A percentile compares a stretch with the other conserved stretches of the same genome.
phyloP scores from a whole-genome alignment of 768 basidiomycete species.

The Lactarius hatsudake region DNA sequence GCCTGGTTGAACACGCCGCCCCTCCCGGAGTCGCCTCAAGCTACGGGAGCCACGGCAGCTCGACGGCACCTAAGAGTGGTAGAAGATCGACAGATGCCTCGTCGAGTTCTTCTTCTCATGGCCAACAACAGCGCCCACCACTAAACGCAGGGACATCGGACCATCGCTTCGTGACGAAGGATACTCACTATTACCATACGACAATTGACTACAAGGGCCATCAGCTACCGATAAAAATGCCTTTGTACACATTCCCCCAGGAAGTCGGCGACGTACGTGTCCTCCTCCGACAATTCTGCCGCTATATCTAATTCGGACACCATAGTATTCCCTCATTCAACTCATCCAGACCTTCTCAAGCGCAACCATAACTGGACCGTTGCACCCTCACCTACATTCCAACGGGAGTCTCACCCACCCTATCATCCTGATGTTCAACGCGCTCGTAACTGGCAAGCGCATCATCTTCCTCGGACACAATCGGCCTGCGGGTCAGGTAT shows the following conservation, averaged over 20 bases:
- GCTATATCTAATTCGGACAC: neutral
- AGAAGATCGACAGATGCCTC: slow-evolving; percentile 73
- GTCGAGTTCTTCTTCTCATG: slow-evolving; percentile 68
- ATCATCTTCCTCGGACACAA: slow-evolving; percentile 93
- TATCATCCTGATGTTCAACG: slow-evolving; percentile 94
- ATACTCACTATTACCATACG: slow-evolving; percentile 94
- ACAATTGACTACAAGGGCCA: slow-evolving; percentile 80
- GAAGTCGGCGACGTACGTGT: slow-evolving; percentile 92
- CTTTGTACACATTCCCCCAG: slow-evolving; percentile 83
- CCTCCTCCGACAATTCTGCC: neutral
- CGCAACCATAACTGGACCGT: slow-evolving; percentile 64
- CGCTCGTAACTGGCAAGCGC: slow-evolving; percentile 88
- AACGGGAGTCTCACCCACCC: slow-evolving; percentile 89
- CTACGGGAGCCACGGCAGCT: slow-evolving; percentile 46
- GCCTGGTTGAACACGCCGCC: slow-evolving; percentile 40
- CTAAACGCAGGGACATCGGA: slow-evolving; percentile 45
- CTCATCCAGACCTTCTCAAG: slow-evolving; percentile 81
- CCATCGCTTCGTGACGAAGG: slow-evolving; percentile 53
- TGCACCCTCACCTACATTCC: slow-evolving; percentile 92
- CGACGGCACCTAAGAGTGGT: slow-evolving; percentile 46
- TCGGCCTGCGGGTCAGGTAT: slow-evolving; percentile 86
- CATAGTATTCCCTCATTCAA: slow-evolving; percentile 87
- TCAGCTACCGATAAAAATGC: slow-evolving; percentile 86
- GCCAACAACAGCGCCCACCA: slow-evolving; percentile 29
- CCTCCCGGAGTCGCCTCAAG: slow-evolving; percentile 30